Conservation (phyloP, 1,284 basidiomycete species). For the Rhodofomes roseus region DNA sequence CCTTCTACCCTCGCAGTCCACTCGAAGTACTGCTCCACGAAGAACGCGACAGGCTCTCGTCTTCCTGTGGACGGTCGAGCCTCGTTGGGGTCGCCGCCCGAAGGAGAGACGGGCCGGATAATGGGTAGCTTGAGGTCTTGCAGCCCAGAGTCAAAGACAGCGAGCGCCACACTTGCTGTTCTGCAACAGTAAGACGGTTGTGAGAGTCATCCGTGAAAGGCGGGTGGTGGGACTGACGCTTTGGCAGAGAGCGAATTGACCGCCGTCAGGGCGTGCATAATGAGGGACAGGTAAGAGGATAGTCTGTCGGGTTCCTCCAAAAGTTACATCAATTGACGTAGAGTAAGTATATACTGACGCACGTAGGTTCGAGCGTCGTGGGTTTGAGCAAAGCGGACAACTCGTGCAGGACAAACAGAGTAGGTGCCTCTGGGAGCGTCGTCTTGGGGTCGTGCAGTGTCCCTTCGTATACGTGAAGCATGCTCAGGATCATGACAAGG, state of each 20-base stretch:
- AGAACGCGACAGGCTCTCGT: conserved; percentile 10
- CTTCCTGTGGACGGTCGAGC: conserved; percentile 1
- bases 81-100: conserved; percentile 1
- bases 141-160: conserved; percentile 63
- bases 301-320: conserved; percentile 25
- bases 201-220: no score
- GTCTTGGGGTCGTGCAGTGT: conserved; percentile 28
- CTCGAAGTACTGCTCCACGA: conserved; percentile 21
- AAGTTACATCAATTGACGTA: background rate
- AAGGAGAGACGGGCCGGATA: conserved; percentile 29
- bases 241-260: conserved; percentile 30
- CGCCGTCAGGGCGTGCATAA: conserved; percentile 39
- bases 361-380: conserved; percentile 25
- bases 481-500: conserved; percentile 50
- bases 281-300: conserved; percentile 45
- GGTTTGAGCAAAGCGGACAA: conserved; percentile 54
- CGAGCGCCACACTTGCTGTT: conserved; percentile 37
- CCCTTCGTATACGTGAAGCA: conserved; percentile 41
- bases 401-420: conserved; percentile 61
- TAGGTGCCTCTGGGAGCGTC: conserved; percentile 42
- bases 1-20: conserved; percentile 12
- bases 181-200: background rate
- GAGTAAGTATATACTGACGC: conserved; percentile 3
- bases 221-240: conserved; percentile 20
- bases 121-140: conserved; percentile 54